These are phyloP conservation scores for Fusarium euwallaceae DNA, from an alignment of 2,329 filamentous ascomycete species.

Conservation along the genomic window DNA sequence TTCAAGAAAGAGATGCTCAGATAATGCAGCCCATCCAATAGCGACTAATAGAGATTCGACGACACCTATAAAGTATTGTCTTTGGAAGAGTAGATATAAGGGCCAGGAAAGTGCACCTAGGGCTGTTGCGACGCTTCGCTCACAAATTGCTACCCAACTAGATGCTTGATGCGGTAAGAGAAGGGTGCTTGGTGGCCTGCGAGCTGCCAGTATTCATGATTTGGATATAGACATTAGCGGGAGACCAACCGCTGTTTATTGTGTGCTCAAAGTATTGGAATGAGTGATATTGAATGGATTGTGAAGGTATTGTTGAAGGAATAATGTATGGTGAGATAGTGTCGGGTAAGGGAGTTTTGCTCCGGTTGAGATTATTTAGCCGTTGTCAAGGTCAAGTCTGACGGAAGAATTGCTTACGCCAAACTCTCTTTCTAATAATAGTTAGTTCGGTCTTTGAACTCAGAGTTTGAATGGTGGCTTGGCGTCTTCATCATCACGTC, in stretches of 20 bases:
- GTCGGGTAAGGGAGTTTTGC: not conserved
- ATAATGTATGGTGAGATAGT: not conserved
- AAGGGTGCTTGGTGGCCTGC: not conserved
- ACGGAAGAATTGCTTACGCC: not conserved
- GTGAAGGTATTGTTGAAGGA: not conserved
- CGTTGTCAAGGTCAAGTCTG: not conserved
- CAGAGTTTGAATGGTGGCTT: not conserved
- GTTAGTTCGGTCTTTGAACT: not conserved
- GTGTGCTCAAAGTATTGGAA: not conserved
- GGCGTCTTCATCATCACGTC: not conserved
- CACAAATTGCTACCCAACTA: not conserved
- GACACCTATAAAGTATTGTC: not conserved
- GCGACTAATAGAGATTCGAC: not conserved
- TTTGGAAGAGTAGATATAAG: not conserved
- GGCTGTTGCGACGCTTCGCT: too few species aligned
- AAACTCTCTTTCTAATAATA: not conserved
- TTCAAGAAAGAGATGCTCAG: not conserved
- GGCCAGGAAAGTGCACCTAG: too few species aligned
- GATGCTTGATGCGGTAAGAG: not conserved
- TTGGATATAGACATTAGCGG: not conserved
- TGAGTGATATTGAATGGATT: not conserved
- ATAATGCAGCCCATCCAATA: not conserved
- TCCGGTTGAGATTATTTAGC: not conserved
- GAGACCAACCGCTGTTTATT: not conserved
- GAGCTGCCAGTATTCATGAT: rapidly evolving